Base-by-base conservation (phyloP, 1,139 yeast genomes). In the Zhuliangozyma blackwelliae region DNA sequence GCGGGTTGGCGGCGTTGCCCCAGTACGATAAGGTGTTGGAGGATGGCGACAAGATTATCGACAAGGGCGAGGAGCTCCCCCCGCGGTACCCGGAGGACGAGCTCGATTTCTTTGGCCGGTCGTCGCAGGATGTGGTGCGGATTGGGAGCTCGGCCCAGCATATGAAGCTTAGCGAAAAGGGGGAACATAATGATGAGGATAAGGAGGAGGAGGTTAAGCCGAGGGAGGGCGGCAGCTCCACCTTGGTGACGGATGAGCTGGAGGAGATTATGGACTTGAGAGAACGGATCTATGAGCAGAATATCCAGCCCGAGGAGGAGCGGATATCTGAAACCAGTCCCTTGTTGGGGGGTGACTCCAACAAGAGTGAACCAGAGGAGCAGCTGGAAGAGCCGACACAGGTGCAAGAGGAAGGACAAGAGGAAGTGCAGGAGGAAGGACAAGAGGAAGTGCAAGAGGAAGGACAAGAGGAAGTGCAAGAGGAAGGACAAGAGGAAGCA, bases 1-100 rank as follows among this genome's bases (percentile, higher is more conserved):
- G 75, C 50, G 64, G 87, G 1, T 50, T 65, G 35, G 65, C 71
- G 3, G 46, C 71, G 3, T 57, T 69, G 36, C 76, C 76, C 1
- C 61, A 65, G 36, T 70, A 70, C 40, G 58, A 59, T 21, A 50
- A 50, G 33, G 51, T 50, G 2, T 35, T 46, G 20, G 50, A 51
- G 9, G 41, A 49, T 26, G 28, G 39, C 9, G 75, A 82, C 49
- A 68, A 75, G 27, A 58, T 84, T 4, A 62, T 84, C 37, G 90
- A 79, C 46, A 79, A 76, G 54, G 92, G 92, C 2, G 92, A 82
- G 44, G 83, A 76, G 32, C 57, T 83, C 29, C 92, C 92, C 11
- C 90, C 90, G 3, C 59, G 65, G 16, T 82, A 82, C 49, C 81
- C 83, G 0, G 77, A 68, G 28, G 79, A 76, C 11, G 84, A 79